phyloP scores from a whole-genome alignment of 202 grass and related monocot genomes.

The Schoenoplectus triqueter region DNA sequence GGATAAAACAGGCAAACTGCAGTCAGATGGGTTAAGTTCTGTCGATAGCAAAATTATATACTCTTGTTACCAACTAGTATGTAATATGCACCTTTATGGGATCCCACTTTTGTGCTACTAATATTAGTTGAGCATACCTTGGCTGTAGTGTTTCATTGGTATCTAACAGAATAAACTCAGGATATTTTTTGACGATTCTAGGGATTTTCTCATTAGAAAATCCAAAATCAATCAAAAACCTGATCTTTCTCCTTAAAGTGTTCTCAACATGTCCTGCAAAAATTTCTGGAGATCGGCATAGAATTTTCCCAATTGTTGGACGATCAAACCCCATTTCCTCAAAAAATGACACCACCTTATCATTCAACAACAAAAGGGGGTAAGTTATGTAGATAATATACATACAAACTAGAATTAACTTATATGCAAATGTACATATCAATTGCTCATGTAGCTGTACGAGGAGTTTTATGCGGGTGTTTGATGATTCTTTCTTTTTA shows the following conservation, averaged over 20 bases:
- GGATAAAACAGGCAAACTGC: too few relatives aligned
- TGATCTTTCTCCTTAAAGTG: constrained; percentile 81
- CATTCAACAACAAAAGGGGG: constrained; percentile 37
- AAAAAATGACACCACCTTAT: constrained; percentile 63
- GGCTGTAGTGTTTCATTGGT: constrained; percentile 62
- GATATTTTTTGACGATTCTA: constrained; percentile 86
- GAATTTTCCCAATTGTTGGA: constrained; percentile 58
- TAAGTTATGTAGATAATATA: constrained; percentile 8
- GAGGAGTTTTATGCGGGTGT: neutral
- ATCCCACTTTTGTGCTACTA: neutral
- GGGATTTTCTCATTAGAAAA: constrained; percentile 61
- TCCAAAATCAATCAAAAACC: constrained; percentile 78
- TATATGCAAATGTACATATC: constrained; percentile 2
- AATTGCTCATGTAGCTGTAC: neutral
- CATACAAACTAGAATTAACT: neutral
- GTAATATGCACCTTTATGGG: neutral
- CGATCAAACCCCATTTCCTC: constrained; percentile 68
- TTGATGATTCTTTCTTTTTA: constrained; percentile 11
- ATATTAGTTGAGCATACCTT: constrained; percentile 55
- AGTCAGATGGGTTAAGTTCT: too few relatives aligned
- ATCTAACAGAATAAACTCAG: constrained; percentile 80
- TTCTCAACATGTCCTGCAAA: constrained; percentile 71
- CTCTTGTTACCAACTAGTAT: neutral
- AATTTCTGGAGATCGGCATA: constrained; percentile 71
- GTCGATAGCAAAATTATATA: neutral